phyloP scores from a whole-genome alignment of 2,329 filamentous ascomycete species.

The Hymenoscyphus scutula region DNA sequence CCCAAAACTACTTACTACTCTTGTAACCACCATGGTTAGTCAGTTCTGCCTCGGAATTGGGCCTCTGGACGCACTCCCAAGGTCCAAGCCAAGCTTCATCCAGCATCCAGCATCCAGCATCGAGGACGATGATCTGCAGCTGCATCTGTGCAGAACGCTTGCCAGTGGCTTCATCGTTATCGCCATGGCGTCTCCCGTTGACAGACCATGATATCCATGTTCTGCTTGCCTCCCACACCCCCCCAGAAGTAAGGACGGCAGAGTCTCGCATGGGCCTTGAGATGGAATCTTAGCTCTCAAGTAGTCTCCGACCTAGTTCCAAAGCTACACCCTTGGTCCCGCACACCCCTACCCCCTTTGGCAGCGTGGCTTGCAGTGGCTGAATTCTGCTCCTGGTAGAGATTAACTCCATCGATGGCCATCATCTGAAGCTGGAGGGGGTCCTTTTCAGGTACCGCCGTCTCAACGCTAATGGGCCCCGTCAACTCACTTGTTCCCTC shows the following conservation, averaged over 20 bases:
- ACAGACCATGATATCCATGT: not conserved
- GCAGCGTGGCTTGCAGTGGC: not conserved
- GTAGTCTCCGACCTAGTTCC: not conserved
- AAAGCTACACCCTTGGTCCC: not conserved
- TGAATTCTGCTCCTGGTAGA: not conserved
- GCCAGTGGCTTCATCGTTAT: not conserved
- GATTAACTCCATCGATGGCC: not conserved
- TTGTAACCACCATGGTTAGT: too few relatives aligned
- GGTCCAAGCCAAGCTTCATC: too few relatives aligned
- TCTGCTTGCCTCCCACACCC: not conserved
- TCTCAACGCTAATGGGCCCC: not conserved
- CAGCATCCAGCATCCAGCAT: too few relatives aligned
- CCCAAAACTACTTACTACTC: too few relatives aligned
- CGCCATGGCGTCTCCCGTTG: constrained; percentile 2
- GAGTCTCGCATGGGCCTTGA: not conserved
- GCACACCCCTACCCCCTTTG: not conserved
- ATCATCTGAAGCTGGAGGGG: constrained; percentile 1
- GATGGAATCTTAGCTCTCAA: not conserved
- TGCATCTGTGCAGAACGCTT: not conserved
- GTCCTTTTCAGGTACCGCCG: not conserved
- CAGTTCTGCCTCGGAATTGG: too few relatives aligned
- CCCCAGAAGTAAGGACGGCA: not conserved
- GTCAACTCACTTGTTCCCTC: not conserved
- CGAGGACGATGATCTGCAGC: not conserved
- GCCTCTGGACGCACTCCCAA: too few relatives aligned